Base-by-base conservation (phyloP, 331 rosid species). In the Malus hybrid region DNA sequence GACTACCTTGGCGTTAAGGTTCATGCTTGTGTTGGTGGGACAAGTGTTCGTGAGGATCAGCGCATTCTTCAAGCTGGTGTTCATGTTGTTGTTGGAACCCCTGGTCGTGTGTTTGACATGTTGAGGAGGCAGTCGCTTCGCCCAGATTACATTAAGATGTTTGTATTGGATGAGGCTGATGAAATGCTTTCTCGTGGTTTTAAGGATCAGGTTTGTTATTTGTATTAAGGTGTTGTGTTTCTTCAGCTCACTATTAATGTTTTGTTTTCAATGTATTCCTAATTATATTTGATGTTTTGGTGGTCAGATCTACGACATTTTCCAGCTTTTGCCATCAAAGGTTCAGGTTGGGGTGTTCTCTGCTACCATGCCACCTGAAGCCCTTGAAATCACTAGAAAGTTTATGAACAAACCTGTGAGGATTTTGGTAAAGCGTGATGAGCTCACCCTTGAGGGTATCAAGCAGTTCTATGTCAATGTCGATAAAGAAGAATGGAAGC, bases 151-250 rank as follows among this genome's bases (percentile, higher is more conserved):
- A 94, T 92, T 73, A 94, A 29, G 85, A 90, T 94, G 97, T 94
- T 94, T 87, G 97, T 94, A 50, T 70, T 94, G 83, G 99, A 94
- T 80, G 97, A 92, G 79, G 99, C 99, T 19, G 99, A 94, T 81
- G 97, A 94, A 79, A 94, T 94, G 97, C 99, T 94, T 78, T 94
- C 99, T 16, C 95, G 97, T 55, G 99, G 99, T 83, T 94, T 94
- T 84, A 94, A 94, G 86, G 97, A 92, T 77, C 97, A 94, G 99
- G 99, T 94, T 65, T 4, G 83, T 84, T 20, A 15, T 34, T 75
- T 56, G 48, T 11, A 31, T 33, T 59, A 7, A 32, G 70, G 5
- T 34, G 48, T 29, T 50, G 56, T 50, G n/a, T 50, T 50, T 48
- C 55, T 48, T 48, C 2, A 1, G 55, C 18, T 3, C 55, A 14